Conservation (phyloP, 2,329 filamentous ascomycete genomes). For the Cadophora sp. region DNA sequence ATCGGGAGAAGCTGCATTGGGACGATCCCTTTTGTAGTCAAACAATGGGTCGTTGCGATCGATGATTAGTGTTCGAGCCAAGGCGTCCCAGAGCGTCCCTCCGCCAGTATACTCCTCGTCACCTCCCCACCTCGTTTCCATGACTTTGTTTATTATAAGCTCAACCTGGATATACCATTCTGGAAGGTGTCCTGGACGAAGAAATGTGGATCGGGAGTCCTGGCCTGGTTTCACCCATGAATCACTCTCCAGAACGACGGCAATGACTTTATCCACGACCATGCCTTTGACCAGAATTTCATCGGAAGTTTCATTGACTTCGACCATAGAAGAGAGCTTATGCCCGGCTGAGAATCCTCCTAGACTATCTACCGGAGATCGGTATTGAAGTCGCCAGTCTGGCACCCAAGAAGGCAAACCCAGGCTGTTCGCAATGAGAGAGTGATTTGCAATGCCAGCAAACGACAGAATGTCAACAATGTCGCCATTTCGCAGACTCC, state of each 20-base stretch:
- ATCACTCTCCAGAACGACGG: not conserved
- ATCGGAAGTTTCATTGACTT: not conserved
- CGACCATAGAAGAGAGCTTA: not conserved
- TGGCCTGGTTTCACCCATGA: not conserved
- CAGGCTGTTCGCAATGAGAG: not conserved
- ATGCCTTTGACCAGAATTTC: not conserved
- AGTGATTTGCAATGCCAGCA: conserved; percentile 1
- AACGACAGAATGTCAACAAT: conserved; percentile 2
- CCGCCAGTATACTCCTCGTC: not conserved
- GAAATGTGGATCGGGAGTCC: not conserved
- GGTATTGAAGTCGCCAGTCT: conserved; percentile 1
- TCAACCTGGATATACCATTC: conserved; percentile 4
- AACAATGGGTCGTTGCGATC: not conserved
- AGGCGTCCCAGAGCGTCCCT: not conserved
- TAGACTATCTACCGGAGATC: not conserved
- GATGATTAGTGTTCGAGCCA: not conserved
- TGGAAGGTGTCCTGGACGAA: not conserved
- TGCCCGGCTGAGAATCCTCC: not conserved
- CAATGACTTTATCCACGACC: not conserved
- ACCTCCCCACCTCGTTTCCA: not conserved
- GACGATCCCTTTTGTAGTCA: not conserved
- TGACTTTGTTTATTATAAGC: not conserved
- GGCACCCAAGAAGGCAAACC: not conserved
- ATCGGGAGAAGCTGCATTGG: not conserved
- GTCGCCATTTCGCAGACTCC: not conserved